phyloP scores from a whole-genome alignment of 2,329 filamentous ascomycete species.

The Epichloe scottii region DNA sequence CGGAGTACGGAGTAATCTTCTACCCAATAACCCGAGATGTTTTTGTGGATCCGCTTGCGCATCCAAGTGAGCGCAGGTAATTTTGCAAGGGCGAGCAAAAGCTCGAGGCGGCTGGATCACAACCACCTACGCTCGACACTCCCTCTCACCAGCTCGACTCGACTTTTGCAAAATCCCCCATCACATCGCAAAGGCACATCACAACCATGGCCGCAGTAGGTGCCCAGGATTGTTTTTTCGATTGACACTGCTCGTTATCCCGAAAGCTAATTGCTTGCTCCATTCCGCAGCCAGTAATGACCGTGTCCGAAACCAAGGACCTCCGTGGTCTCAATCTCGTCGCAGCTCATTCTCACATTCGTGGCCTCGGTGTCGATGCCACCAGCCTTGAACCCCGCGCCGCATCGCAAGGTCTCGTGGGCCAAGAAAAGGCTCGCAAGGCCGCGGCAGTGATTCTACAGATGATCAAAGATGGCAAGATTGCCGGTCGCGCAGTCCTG shows the following conservation, averaged over 20 bases:
- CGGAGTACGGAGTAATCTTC: too few relatives aligned
- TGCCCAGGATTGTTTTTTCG: constrained; percentile 6
- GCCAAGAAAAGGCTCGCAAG: constrained; percentile 92
- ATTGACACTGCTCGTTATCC: neutral
- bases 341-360: constrained; percentile 95
- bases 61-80: neutral
- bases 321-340: constrained; percentile 94
- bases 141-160: neutral
- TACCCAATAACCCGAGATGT: neutral
- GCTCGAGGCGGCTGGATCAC: neutral
- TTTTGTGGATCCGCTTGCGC: neutral
- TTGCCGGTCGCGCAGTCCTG: constrained; percentile 85
- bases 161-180: neutral
- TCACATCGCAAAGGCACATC: constrained; percentile 1
- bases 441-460: constrained; percentile 91
- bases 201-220: constrained; percentile 41
- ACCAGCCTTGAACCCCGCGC: constrained; percentile 80
- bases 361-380: constrained; percentile 83
- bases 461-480: constrained; percentile 99
- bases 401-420: constrained; percentile 84
- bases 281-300: constrained; percentile 44
- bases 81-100: constrained; percentile 5
- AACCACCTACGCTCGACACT: neutral
- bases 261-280: neutral
- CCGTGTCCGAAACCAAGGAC: constrained; percentile 90